Evolutionary conservation across 768 basidiomycete species (phyloP).

Genomic region (Lactifluus volemus): DNA sequence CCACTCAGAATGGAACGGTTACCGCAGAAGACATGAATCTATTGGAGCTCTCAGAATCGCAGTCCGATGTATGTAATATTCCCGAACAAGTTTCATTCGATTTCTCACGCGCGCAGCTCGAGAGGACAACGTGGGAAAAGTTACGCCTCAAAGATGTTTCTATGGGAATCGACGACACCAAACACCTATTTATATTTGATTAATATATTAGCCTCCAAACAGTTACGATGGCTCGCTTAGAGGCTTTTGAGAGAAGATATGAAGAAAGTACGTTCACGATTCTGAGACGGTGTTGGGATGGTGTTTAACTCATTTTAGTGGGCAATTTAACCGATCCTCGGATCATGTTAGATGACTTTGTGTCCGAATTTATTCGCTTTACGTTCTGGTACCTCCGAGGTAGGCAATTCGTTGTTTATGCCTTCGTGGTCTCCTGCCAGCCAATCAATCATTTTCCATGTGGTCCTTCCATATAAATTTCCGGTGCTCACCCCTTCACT

Average conservation of each 20-base stretch:
- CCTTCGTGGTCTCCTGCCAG: too few species aligned
- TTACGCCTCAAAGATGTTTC: constrained; percentile 38
- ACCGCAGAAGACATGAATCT: constrained; percentile 76
- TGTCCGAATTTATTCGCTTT: too few species aligned
- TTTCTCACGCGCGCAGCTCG: constrained; percentile 33
- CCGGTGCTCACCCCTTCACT: too few species aligned
- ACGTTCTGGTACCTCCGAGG: too few species aligned
- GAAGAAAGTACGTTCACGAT: too few species aligned
- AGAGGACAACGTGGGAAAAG: constrained; percentile 43
- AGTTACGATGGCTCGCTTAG: not conserved
- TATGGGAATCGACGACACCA: constrained; percentile 13
- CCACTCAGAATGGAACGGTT: constrained; percentile 35
- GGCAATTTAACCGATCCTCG: not conserved
- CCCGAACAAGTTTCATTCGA: constrained; percentile 8
- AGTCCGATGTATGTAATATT: constrained; percentile 43
- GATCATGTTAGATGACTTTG: not conserved
- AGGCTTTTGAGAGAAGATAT: too few species aligned
- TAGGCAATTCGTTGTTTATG: too few species aligned
- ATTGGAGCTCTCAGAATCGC: constrained; percentile 46
- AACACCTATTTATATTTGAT: not conserved
- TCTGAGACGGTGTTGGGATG: too few species aligned
- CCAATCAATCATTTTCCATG: too few species aligned
- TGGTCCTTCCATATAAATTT: too few species aligned
- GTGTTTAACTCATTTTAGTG: too few species aligned
- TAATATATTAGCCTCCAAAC: too few species aligned